phyloP scores from a whole-genome alignment of 805 yeast genomes.

The Lipomyces japonicus region DNA sequence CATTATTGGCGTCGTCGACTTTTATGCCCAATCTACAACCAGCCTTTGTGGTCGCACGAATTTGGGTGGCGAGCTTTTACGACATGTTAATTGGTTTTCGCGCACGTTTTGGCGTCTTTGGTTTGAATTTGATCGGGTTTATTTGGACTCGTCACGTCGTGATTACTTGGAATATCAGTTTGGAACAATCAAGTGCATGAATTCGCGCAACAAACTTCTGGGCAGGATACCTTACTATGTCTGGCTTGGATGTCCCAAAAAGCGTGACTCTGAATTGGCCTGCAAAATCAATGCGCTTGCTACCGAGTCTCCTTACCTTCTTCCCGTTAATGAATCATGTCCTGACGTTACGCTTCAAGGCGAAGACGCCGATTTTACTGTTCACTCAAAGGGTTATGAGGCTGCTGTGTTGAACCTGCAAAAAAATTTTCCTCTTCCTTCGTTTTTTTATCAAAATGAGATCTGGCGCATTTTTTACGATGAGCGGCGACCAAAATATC shows the following conservation, averaged over 20 bases:
- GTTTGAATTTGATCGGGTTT: conserved; percentile 82
- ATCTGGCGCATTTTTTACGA: conserved; percentile 78
- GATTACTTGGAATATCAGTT: conserved; percentile 77
- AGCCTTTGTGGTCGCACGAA: conserved; percentile 64
- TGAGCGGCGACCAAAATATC: conserved; percentile 61
- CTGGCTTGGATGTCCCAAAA: conserved; percentile 74
- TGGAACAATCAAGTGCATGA: conserved; percentile 74
- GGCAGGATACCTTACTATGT: conserved; percentile 80
- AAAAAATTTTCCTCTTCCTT: conserved; percentile 72
- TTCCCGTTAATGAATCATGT: conserved; percentile 26
- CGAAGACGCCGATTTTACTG: conserved; percentile 5
- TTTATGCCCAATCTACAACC: conserved; percentile 68
- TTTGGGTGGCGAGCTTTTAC: conserved; percentile 68
- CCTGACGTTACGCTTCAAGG: conserved; percentile 19
- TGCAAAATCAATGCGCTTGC: conserved; percentile 65
- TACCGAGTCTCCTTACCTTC: conserved; percentile 74
- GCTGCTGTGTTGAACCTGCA: conserved; percentile 62
- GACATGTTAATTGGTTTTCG: conserved; percentile 72
- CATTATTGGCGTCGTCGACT: conserved; percentile 67
- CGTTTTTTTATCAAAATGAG: conserved; percentile 72
- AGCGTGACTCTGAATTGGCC: conserved; percentile 47
- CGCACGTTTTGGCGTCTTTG: conserved; percentile 83
- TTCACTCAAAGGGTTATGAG: conserved; percentile 61
- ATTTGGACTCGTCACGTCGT: conserved; percentile 74
- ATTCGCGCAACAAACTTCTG: conserved; percentile 57